These are phyloP conservation scores for Coleophoma crateriformis DNA, from an alignment of 2,329 filamentous ascomycete genomes.

Conservation along the genomic window DNA sequence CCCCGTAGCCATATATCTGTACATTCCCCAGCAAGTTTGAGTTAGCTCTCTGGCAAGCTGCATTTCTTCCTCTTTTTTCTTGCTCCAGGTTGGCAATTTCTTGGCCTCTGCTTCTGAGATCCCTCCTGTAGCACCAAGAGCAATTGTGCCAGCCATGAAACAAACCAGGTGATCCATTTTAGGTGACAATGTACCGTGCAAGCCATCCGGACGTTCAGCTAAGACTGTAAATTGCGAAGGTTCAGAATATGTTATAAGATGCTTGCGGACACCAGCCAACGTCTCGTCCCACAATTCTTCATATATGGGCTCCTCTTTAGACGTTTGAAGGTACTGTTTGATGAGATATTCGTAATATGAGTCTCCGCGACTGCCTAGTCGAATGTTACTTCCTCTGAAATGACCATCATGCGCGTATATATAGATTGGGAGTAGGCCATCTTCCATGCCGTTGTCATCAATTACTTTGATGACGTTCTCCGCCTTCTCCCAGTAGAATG, in stretches of 20 bases:
- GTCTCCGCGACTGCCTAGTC: conserved; percentile 88
- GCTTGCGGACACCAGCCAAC: conserved; percentile 78
- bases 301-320: conserved; percentile 79
- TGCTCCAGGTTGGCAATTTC: conserved; percentile 66
- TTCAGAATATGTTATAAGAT: conserved; percentile 84
- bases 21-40: conserved; percentile 98
- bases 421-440: conserved; percentile 88
- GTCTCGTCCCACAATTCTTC: conserved; percentile 90
- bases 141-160: conserved; percentile 95
- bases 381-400: conserved; percentile 81
- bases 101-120: conserved; percentile 69
- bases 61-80: conserved; percentile 81
- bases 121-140: conserved; percentile 78
- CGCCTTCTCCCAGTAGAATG: conserved; percentile 83
- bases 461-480: conserved; percentile 91
- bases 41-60: conserved; percentile 82
- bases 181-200: conserved; percentile 60
- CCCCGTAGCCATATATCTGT: conserved; percentile 82
- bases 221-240: conserved; percentile 81
- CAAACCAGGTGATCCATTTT: conserved; percentile 99
- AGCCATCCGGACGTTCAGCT: conserved; percentile 74
- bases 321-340: conserved; percentile 96
- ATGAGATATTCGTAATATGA: conserved; percentile 99
- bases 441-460: conserved; percentile 72
- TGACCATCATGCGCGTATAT: conserved; percentile 73